These are phyloP conservation scores for Yamadazyma sp. DNA, from an alignment of 805 yeast genomes.

Conservation along the genomic window DNA sequence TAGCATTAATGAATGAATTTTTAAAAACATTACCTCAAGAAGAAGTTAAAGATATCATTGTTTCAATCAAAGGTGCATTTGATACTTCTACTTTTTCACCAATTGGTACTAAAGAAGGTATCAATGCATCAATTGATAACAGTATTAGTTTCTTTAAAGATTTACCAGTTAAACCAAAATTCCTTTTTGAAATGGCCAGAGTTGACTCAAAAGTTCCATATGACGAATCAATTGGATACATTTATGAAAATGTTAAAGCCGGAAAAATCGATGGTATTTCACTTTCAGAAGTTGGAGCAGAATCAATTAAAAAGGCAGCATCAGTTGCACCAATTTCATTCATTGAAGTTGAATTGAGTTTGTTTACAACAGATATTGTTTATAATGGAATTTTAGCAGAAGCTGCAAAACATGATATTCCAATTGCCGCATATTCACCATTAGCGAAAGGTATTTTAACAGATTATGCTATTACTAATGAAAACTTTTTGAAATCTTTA, in stretches of 20 bases:
- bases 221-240: conserved; percentile 54
- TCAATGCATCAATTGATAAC: conserved; percentile 48
- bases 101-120: conserved; percentile 43
- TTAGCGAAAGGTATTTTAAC: conserved; percentile 76
- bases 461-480: conserved; percentile 47
- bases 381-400: conserved; percentile 61
- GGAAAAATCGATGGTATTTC: conserved; percentile 72
- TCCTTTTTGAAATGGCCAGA: conserved; percentile 70
- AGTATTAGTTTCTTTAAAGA: conserved; percentile 25
- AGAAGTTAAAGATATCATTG: conserved; percentile 43
- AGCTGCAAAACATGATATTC: conserved; percentile 57
- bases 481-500: conserved; percentile 12
- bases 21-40: conserved; percentile 44
- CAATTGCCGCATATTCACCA: conserved; percentile 81
- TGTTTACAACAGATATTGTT: conserved; percentile 61
- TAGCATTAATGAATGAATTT: conserved; percentile 56
- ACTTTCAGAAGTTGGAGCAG: conserved; percentile 67
- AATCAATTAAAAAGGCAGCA: conserved; percentile 58
- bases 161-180: conserved; percentile 25
- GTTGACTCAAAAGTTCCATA: conserved; percentile 56
- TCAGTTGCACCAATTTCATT: conserved; percentile 56
- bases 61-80: conserved; percentile 68
- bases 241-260: conserved; percentile 55
- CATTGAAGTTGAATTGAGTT: conserved; percentile 77
- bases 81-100: conserved; percentile 41